Base-by-base conservation (phyloP, 1,284 basidiomycete species). In the Apiotrichum domesticum region DNA sequence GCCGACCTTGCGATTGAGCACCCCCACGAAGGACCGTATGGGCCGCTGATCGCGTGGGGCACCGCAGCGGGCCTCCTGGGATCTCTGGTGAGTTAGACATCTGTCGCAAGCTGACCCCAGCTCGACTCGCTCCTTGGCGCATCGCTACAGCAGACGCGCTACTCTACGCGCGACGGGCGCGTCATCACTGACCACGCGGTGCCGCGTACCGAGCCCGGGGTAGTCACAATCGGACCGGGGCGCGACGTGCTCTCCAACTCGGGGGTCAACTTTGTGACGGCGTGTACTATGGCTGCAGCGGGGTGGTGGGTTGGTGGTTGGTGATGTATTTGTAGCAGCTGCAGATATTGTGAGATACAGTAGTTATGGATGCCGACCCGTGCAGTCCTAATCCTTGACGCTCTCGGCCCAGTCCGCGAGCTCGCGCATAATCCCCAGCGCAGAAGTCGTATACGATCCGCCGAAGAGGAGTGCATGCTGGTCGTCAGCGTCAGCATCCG, bases 101-200 rank as follows among this genome's bases (percentile, higher is more conserved):
- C 15, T n/a, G 6, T 50, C 40, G 52, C 56, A 49, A 41, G 35
- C 48, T 57, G 11, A 54, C 47, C 21, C 14, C 46, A 61, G 86
- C 71, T 90, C 52, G 92, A 96, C 71, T 92, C 88, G 0, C 47
- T 96, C 2, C 79, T 96, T 10, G 94, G 94, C 2, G 93, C 92
- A 1, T 91, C 89, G 0, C 72, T 95, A 1, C 94, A 98, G 67
- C 79, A 82, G 55, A 93, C 91, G 2, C 81, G 85, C 21, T 96
- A 87, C 75, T 86, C 86, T 8, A 75, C 76, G 40, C 76, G 78
- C 7, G 81, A 80, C 55, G 85, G 85, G 61, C 79, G 82, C 49
- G 81, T 97, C 48, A 78, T 92, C 33, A 83, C 85, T 33, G 86
- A 88, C 63, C 79, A 80, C 9, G 72, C 74, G 2, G 13, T 37